A percentile compares a stretch with the other conserved stretches of the same genome.
These are phyloP conservation scores for Batrachochytrium dendrobatidis DNA, from an alignment of 371 early-diverging fungal genomes.

Conservation along the genomic window DNA sequence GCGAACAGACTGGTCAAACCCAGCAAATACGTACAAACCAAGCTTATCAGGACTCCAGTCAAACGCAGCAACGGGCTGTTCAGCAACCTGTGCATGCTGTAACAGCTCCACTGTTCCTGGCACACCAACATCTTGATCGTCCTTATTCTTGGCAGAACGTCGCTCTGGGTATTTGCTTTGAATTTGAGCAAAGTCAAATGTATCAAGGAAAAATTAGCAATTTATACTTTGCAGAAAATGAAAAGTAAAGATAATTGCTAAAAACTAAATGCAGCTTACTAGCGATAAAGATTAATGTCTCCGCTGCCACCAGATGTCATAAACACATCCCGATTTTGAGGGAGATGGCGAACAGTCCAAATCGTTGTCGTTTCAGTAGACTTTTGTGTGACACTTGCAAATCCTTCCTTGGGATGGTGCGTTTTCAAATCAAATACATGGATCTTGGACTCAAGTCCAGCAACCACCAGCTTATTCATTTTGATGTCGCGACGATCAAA, in stretches of 20 bases:
- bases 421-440: slow-evolving; percentile 44
- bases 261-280: slow-evolving; percentile 35
- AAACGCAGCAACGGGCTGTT: slow-evolving; percentile 45
- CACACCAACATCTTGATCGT: slow-evolving; percentile 29
- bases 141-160: slow-evolving; percentile 29
- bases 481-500: slow-evolving; percentile 49
- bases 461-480: slow-evolving; percentile 50
- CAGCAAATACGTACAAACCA: slow-evolving; percentile 43
- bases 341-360: slow-evolving; percentile 66
- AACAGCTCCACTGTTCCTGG: slow-evolving; percentile 35
- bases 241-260: neutral
- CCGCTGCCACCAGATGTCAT: slow-evolving; percentile 63
- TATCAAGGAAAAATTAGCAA: neutral
- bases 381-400: slow-evolving; percentile 36
- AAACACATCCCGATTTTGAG: slow-evolving; percentile 58
- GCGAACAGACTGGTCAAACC: slow-evolving; percentile 45
- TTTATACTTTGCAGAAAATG: neutral
- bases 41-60: slow-evolving; percentile 48
- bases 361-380: slow-evolving; percentile 52
- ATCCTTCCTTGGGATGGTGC: slow-evolving; percentile 46
- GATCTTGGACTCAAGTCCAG: slow-evolving; percentile 38
- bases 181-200: slow-evolving; percentile 1
- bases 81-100: slow-evolving; percentile 33
- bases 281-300: slow-evolving; percentile 46
- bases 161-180: slow-evolving; percentile 39